Base-by-base conservation (phyloP, 129 eudicot species). In the Calendula officinalis region DNA sequence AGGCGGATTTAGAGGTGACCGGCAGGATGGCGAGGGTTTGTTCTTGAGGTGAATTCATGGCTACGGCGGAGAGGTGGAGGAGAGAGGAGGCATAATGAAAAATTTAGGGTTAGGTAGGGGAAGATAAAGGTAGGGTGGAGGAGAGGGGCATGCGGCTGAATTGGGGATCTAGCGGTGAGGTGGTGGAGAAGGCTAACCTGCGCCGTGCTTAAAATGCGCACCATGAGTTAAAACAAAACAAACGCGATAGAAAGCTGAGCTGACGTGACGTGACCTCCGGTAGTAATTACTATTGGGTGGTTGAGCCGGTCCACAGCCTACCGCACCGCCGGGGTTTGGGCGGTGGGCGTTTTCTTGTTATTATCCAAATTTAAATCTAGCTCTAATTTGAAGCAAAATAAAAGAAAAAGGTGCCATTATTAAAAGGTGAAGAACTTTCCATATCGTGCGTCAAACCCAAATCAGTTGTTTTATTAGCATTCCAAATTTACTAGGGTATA, bases 111-210 rank as follows among this genome's bases (percentile, higher is more conserved):
- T 64, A 47, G 36, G 47, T 12, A 3, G 69, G 59, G 33, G 45
- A 36, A n/a, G 69, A 64, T 64, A 48, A 35, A 48, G 30, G 30
- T 22, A 22, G 30, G 30, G 30, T 22, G 30, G 52, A 16, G 27
- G 53, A 9, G 33, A 34, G 47, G 33, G 59, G 30, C 30, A 41
- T 11, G 71, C 62, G 71, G 72, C 72, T 41, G 62, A 67, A 67
- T 10, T 67, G 53, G 72, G 63, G 72, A 67, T 67, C 72, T 67
- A 67, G 72, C 72, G 72, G 72, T 67, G 72, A 55, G 72, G 72
- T 64, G 69, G 69, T 64, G 69, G 62, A 50, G 71, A 5, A 13
- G 71, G 42, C 62, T 66, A 66, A 66, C 9, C 61, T 66, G 48
- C 71, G 43, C 72, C 43, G 54, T 27, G 69, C 52, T 39, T 53